A percentile compares a stretch with the other conserved stretches of the same genome.
These are phyloP conservation scores for Zoysia matrella DNA, from an alignment of 202 grass and related monocot species.

Conservation along the genomic window DNA sequence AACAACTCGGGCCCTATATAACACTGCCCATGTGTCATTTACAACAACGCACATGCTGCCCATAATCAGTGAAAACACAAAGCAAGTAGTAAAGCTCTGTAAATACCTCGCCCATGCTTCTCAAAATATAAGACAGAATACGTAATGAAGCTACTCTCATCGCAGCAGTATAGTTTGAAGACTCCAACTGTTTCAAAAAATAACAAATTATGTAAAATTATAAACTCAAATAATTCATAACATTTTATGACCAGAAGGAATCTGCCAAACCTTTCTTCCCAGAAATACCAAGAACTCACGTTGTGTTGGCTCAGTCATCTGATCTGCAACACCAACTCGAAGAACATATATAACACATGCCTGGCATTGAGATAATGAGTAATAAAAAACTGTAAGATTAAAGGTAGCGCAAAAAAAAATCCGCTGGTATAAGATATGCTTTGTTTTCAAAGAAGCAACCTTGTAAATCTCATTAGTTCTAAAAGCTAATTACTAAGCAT, in stretches of 20 bases:
- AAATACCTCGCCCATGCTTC: constrained; percentile 87
- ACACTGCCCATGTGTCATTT: too few species aligned
- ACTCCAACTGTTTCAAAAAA: constrained; percentile 73
- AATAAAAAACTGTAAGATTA: constrained; percentile 40
- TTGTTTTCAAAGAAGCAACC: constrained; percentile 32
- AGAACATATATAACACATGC: constrained; percentile 95
- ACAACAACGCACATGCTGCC: neutral
- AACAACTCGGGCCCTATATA: too few species aligned
- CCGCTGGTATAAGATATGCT: constrained; percentile 26
- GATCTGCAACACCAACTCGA: constrained; percentile 88
- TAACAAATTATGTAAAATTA: constrained; percentile 38
- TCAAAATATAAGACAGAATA: constrained; percentile 91
- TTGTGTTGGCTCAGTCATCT: constrained; percentile 86
- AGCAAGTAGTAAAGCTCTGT: constrained; percentile 1
- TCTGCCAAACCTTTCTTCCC: constrained; percentile 77
- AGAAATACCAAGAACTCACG: constrained; percentile 88
- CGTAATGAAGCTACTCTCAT: constrained; percentile 79
- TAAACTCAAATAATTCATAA: constrained; percentile 35
- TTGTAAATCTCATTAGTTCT: constrained; percentile 14
- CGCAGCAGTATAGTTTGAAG: constrained; percentile 73
- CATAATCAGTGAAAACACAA: constrained; percentile 10
- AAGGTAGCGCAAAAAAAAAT: constrained; percentile 29
- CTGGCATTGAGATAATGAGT: constrained; percentile 54
- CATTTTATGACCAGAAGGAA: constrained; percentile 35
- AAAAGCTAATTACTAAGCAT: constrained; percentile 3